Evolutionary conservation across 768 basidiomycete genomes (phyloP).

Genomic region (Boletus barrowsii): DNA sequence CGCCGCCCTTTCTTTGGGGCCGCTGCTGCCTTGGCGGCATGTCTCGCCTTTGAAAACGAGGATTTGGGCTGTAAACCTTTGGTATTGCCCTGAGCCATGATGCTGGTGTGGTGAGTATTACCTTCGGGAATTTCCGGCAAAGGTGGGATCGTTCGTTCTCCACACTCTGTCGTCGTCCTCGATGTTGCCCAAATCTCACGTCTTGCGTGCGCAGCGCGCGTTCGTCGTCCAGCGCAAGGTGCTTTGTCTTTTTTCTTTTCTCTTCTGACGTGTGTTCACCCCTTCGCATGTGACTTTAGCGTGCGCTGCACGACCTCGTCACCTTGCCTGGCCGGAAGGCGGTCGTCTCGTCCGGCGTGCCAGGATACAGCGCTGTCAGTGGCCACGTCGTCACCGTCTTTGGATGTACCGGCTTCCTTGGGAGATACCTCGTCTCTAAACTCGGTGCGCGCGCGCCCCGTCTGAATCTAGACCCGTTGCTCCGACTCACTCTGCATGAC

Average conservation of each 20-base stretch:
- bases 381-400: conserved; percentile 96
- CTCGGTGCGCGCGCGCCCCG: conserved; percentile 54
- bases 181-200: conserved; percentile 46
- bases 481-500: conserved; percentile 24
- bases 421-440: conserved; percentile 91
- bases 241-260: not conserved
- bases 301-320: conserved; percentile 70
- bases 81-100: conserved; percentile 80
- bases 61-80: conserved; percentile 67
- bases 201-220: conserved; percentile 54
- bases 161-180: conserved; percentile 15
- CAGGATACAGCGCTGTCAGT: conserved; percentile 82
- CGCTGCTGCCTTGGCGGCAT: conserved; percentile 63
- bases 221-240: conserved; percentile 48
- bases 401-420: conserved; percentile 94
- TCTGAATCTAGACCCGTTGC: not conserved
- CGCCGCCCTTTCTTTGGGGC: conserved; percentile 78
- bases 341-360: conserved; percentile 70
- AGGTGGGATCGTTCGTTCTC: conserved; percentile 4
- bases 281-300: conserved; percentile 38
- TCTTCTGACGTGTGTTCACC: not conserved
- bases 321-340: conserved; percentile 60
- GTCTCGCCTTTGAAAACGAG: conserved; percentile 45
- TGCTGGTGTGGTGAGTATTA: not conserved
- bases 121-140: conserved; percentile 27